phyloP scores from a whole-genome alignment of 2,329 filamentous ascomycete species.

The Epichloe amarillans region DNA sequence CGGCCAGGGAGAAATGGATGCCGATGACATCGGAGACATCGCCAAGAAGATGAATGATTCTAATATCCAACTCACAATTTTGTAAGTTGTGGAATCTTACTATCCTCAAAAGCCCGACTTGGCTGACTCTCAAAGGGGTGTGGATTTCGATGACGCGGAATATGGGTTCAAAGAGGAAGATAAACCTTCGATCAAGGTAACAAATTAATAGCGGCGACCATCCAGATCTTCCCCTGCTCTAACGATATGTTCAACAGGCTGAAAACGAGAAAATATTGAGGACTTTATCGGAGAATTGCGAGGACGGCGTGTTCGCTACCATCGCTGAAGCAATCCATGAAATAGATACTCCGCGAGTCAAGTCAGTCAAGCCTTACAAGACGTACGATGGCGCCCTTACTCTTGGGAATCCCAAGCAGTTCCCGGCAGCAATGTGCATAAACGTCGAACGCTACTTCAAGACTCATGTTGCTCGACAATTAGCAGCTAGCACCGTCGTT shows the following conservation, averaged over 20 bases:
- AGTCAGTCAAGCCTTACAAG: conserved; percentile 59
- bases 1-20: conserved; percentile 59
- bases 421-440: conserved; percentile 64
- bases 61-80: conserved; percentile 62
- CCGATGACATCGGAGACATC: conserved; percentile 57
- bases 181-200: conserved; percentile 58
- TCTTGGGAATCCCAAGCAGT: conserved; percentile 63
- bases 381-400: conserved; percentile 69
- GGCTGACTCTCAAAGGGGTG: conserved; percentile 46
- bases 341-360: conserved; percentile 63
- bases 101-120: neutral
- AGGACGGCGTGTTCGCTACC: conserved; percentile 63
- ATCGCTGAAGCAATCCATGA: conserved; percentile 74
- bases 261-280: conserved; percentile 60
- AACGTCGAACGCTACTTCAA: conserved; percentile 84
- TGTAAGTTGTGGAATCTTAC: conserved; percentile 40
- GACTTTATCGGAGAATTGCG: conserved; percentile 51
- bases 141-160: conserved; percentile 86
- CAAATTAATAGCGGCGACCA: neutral
- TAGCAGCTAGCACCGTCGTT: conserved; percentile 67
- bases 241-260: conserved; percentile 14
- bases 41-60: conserved; percentile 59
- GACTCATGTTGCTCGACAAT: conserved; percentile 62
- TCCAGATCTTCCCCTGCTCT: neutral
- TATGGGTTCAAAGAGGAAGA: conserved; percentile 87